These are phyloP conservation scores for Cucumis sativus DNA, from an alignment of 306 rosid species.

Conservation along the genomic window DNA sequence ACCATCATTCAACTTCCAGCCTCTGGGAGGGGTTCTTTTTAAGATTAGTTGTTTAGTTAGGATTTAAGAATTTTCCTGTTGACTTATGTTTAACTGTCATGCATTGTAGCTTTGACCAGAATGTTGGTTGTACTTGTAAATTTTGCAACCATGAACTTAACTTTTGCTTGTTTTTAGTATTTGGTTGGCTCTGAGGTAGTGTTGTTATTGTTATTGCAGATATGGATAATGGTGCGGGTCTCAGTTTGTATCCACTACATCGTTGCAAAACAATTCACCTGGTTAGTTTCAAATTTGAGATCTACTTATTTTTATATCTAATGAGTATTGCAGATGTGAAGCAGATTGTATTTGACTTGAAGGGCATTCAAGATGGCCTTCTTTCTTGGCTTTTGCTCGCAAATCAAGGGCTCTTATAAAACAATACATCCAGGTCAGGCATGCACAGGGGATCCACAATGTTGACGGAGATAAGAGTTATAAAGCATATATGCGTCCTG, in stretches of 20 bases:
- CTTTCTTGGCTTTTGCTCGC: conserved; percentile 17
- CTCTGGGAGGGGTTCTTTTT: neutral
- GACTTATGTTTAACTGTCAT: neutral
- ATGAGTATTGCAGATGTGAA: conserved; percentile 15
- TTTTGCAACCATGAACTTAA: too few relatives aligned
- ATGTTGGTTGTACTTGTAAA: neutral
- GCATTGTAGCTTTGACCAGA: neutral
- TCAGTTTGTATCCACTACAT: conserved; percentile 34
- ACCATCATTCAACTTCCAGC: neutral
- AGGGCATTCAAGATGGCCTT: conserved; percentile 23
- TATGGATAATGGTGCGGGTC: conserved; percentile 45
- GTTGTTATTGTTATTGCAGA: neutral
- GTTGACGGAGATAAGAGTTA: conserved; percentile 41
- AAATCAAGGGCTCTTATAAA: conserved; percentile 25
- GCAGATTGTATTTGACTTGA: conserved; percentile 14
- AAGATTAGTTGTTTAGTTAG: neutral
- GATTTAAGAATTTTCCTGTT: neutral
- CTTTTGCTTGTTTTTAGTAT: neutral
- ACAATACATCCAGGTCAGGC: conserved; percentile 42
- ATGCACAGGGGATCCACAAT: conserved; percentile 47
- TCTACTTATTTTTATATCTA: conserved; percentile 3
- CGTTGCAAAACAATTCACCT: conserved; percentile 42
- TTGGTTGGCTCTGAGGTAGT: neutral
- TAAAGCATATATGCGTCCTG: conserved; percentile 35
- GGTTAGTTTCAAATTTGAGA: conserved; percentile 21